phyloP scores from a whole-genome alignment of 2,329 filamentous ascomycete species.

The Neofusicoccum kwambonambiense region DNA sequence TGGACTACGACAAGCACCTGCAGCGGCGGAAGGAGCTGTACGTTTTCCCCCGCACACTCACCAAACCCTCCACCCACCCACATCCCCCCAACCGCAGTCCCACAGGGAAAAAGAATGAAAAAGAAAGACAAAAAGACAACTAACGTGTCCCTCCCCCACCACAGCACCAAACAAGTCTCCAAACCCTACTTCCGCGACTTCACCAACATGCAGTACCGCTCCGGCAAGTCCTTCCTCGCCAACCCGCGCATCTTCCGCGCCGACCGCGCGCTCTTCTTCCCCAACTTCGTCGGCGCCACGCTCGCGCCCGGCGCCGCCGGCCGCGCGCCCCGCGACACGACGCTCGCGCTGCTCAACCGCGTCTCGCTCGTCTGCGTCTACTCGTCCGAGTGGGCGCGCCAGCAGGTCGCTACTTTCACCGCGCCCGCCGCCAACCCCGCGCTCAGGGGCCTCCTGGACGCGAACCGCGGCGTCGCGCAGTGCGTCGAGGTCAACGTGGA shows the following conservation, averaged over 20 bases:
- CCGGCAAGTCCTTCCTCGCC: slow-evolving; percentile 89
- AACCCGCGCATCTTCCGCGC: slow-evolving; percentile 80
- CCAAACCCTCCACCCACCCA: neutral
- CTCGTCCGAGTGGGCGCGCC: slow-evolving; percentile 80
- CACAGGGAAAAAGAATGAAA: too few species aligned
- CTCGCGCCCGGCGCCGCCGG: slow-evolving; percentile 61
- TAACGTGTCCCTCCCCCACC: neutral
- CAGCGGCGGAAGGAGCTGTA: slow-evolving; percentile 73
- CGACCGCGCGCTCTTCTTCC: slow-evolving; percentile 85
- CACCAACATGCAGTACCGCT: slow-evolving; percentile 73
- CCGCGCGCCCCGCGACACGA: slow-evolving; percentile 61
- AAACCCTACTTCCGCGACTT: slow-evolving; percentile 97
- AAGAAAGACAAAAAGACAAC: neutral
- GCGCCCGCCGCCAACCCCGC: slow-evolving; percentile 62
- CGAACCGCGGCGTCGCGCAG: slow-evolving; percentile 61
- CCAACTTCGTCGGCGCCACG: slow-evolving; percentile 82
- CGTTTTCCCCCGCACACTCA: slow-evolving; percentile 22
- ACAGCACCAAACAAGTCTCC: slow-evolving; percentile 69
- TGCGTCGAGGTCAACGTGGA: slow-evolving; percentile 86
- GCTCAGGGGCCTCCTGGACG: slow-evolving; percentile 62
- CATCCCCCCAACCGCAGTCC: neutral
- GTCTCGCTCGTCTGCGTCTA: slow-evolving; percentile 79
- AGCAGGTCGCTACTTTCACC: slow-evolving; percentile 73
- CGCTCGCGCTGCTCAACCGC: slow-evolving; percentile 68
- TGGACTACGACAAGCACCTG: slow-evolving; percentile 82